Evolutionary conservation across 1,139 yeast species (phyloP), one percentile per base, ranked within the genome.

Genomic region (Hemisphaericaspora xylofermentans): DNA sequence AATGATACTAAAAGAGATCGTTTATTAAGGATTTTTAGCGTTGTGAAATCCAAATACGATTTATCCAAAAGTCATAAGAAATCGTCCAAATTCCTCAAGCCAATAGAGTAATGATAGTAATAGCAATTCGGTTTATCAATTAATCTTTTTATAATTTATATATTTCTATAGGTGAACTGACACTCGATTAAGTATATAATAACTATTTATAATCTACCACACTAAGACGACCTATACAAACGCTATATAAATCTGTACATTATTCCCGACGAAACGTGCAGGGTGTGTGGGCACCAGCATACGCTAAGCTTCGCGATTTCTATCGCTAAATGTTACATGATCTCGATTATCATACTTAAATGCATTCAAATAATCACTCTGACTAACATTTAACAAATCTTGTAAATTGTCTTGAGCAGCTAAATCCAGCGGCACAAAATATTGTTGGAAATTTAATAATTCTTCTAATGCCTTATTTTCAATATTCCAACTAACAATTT

Each of bases 391-490:
- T 13, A 43, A 37, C 14, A 44, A 38, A 25, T 42, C 35, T 17
- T 38, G 45, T 12, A 44, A 36, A 25, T 38, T 40, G 8, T 32
- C 36, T 10, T 30, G 33, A 4, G 40, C 33, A 2, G 37, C 32
- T 27, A 33, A 22, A 31, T 29, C 36, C 16, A 31, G 18, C 6
- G 47, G 48, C 10, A 44, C 44, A 29, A 47, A 47, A 25, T 37
- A 44, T 38, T 44, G 47, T 41, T 47, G 50, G 24, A 47, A 47
- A 33, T 47, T 47, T n/a, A 45, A 21, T 37, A 47, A 34, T 24
- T 46, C 46, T 39, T 47, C 48, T n/a, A 47, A 39, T 8, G 44
- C 47, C 33, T 43, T 43, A 25, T 43, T 43, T 14, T 47, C 45
- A 14, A 22, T 39, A n/a, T 40, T 38, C 47, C 47, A 46, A 39